Evolutionary conservation across 495 filamentous ascomycete genomes (phyloP), one percentile per base, ranked within the genome.

Genomic region (Staphylotrichum longicolle): DNA sequence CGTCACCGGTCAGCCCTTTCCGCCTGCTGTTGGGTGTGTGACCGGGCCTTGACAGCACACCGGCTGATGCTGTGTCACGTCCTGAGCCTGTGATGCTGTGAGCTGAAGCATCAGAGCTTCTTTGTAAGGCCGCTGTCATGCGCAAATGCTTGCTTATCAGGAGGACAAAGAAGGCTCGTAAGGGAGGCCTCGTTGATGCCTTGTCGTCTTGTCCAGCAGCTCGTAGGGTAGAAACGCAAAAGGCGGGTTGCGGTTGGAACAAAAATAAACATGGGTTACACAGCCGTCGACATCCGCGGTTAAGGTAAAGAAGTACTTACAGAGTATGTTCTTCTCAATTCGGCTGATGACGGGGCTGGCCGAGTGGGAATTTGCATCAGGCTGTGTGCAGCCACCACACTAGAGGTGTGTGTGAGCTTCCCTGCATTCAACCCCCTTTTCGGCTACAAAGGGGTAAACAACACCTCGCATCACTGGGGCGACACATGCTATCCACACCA

Each of bases 41-140:
- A 30, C 9, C 20, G 20, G 20, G 20, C 20, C 20, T 27, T 54
- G 7, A 9, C 52, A 42, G 9, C 52, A 42, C 52, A 55, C 52
- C 52, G 39, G 52, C 40, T 55, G 52, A 15, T 55, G 52, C 39
- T 44, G 52, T 55, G 52, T 55, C 20, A 55, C 52, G 20, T 5
- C n/a, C 41, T 41, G 3, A 7, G 51, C 7, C 5, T n/a, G 20
- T 32, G 37, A n/a, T n/a, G 10, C 9, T 1, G 27, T 3, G n/a
- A 1, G n/a, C 4, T 2, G 27, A 11, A 15, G 11, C 1, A 15
- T 35, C 5, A 32, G 33, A 7, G 33, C 33, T 35, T 14, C 7
- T 14, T 6, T 0, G 32, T 39, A 37, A 40, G 20, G 20, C 20
- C 20, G 20, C 20, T 27, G 20, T 27, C 20, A 27, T 27, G 20